These are phyloP conservation scores for Trichomonas vaginalis DNA, from an alignment of 208 protist genomes.

Conservation along the genomic window DNA sequence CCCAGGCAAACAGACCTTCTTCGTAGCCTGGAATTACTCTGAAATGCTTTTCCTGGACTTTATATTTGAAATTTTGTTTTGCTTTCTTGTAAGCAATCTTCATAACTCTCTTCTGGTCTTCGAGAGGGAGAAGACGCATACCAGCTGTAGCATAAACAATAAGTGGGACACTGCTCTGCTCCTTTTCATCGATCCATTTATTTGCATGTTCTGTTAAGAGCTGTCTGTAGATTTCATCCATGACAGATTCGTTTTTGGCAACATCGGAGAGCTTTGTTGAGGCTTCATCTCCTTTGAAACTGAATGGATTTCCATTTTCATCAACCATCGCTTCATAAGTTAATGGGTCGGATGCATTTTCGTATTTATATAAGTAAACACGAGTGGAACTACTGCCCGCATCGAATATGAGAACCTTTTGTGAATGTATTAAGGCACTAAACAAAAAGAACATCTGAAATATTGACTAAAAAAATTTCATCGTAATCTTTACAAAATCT, in stretches of 20 bases:
- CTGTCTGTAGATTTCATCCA: neutral
- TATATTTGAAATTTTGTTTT: neutral
- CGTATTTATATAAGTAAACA: neutral
- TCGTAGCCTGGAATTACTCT: neutral
- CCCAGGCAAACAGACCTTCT: neutral
- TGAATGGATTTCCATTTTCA: neutral
- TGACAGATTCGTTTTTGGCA: neutral
- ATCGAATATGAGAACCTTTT: neutral
- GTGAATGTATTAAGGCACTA: too few relatives aligned
- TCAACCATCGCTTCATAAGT: neutral
- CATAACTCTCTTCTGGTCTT: conserved; percentile 52
- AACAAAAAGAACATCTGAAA: too few relatives aligned
- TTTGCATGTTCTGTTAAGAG: neutral
- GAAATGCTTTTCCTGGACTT: neutral
- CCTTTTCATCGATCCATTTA: neutral
- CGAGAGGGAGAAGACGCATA: conserved; percentile 66
- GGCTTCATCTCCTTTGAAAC: neutral
- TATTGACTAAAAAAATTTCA: too few relatives aligned
- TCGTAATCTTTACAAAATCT: too few relatives aligned
- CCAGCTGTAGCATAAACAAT: conserved; percentile 49
- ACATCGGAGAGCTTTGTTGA: neutral
- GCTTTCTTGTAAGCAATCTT: conserved; percentile 67
- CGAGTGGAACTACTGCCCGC: neutral
- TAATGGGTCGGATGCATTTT: neutral
- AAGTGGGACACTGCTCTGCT: neutral